Evolutionary conservation across 2,329 filamentous ascomycete species (phyloP).

Genomic region (Xylaria hypoxylon): DNA sequence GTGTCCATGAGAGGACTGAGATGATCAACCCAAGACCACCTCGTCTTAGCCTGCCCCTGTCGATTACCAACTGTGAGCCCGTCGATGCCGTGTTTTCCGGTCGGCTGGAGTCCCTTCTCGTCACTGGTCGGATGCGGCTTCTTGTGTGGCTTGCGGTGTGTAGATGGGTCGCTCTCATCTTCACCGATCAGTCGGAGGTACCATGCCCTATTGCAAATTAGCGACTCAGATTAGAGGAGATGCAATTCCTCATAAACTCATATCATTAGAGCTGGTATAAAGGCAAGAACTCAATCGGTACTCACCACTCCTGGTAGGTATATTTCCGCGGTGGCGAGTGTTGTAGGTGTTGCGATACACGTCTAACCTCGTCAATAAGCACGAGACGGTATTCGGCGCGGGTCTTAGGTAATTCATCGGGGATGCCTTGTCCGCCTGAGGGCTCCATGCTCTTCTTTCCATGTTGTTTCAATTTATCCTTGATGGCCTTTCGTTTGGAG

Average conservation of each 20-base stretch:
- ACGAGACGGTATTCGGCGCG: slow-evolving; percentile 69
- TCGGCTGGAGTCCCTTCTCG: neutral
- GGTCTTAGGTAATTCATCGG: slow-evolving; percentile 55
- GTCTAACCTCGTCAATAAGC: slow-evolving; percentile 78
- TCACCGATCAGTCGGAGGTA: slow-evolving; percentile 82
- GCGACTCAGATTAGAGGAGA: neutral
- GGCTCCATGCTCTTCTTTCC: slow-evolving; percentile 12
- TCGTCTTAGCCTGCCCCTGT: slow-evolving; percentile 3
- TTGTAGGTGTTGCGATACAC: slow-evolving; percentile 72
- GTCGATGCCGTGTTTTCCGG: neutral
- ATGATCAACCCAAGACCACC: slow-evolving; percentile 80
- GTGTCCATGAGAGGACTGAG: slow-evolving; percentile 76
- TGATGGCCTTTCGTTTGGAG: neutral
- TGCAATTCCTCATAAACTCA: neutral
- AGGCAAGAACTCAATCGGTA: slow-evolving; percentile 3
- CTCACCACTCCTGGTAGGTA: slow-evolving; percentile 63
- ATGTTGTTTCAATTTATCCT: neutral
- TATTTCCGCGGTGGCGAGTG: slow-evolving; percentile 72
- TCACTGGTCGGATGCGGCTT: slow-evolving; percentile 24
- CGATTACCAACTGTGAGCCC: slow-evolving; percentile 12
- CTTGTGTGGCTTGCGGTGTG: slow-evolving; percentile 57
- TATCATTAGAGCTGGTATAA: neutral
- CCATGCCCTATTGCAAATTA: slow-evolving; percentile 70
- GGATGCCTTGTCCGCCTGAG: slow-evolving; percentile 50
- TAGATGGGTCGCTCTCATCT: slow-evolving; percentile 64